phyloP scores from a whole-genome alignment of 371 early-diverging fungal species.

The Coemansia sp. region DNA sequence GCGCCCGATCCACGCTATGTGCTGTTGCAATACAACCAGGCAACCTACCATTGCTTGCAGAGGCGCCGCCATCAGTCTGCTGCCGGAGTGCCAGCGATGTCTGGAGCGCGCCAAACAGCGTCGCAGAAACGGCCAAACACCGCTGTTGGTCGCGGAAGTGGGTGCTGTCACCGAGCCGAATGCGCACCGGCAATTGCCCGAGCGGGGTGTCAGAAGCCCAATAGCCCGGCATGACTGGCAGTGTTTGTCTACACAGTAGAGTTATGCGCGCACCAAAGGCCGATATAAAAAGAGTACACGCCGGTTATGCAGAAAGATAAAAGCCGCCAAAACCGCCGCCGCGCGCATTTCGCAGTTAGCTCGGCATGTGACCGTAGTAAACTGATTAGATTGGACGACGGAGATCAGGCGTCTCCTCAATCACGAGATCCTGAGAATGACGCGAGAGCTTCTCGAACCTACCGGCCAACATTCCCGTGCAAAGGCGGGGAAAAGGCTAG shows the following conservation, averaged over 20 bases:
- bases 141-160: neutral
- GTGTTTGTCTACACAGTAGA: neutral
- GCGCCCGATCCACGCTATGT: neutral
- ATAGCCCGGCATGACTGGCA: conserved; percentile 30
- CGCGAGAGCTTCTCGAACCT: no score
- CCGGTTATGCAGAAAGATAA: neutral
- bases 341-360: neutral
- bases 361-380: neutral
- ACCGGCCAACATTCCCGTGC: neutral
- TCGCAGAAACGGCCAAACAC: conserved; percentile 13
- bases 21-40: no score
- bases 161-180: conserved; percentile 6
- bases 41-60: neutral
- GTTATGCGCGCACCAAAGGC: no score
- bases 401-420: neutral
- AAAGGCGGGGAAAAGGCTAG: conserved; percentile 2
- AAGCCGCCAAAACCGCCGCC: neutral
- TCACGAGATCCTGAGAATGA: neutral
- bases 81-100: conserved; percentile 8
- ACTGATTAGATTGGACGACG: neutral
- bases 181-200: conserved; percentile 27
- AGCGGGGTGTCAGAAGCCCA: conserved; percentile 47
- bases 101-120: conserved; percentile 10
- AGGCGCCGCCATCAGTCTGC: no score
- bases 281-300: neutral